phyloP scores from a whole-genome alignment of 805 yeast genomes.

The Candida dajiaensis region DNA sequence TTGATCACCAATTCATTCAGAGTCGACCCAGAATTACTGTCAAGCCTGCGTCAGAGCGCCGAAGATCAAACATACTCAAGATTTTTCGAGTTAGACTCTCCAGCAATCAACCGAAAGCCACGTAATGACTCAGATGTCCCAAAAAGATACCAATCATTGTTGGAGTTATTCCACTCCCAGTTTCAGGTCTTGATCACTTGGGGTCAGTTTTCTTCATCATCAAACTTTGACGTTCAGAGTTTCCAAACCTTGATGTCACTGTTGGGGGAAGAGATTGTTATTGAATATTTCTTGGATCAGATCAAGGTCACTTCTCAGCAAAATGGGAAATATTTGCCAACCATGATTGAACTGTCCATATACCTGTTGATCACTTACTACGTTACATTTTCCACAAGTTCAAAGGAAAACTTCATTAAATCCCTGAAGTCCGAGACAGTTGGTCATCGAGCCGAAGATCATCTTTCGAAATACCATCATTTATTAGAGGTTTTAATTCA shows the following conservation, averaged over 20 bases:
- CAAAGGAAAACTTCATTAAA: slow-evolving; percentile 1
- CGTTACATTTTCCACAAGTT: slow-evolving; percentile 6
- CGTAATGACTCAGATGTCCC: not conserved
- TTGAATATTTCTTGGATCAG: slow-evolving; percentile 18
- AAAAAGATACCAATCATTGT: slow-evolving; percentile 5
- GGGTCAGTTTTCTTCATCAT: slow-evolving; percentile 17
- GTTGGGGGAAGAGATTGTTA: slow-evolving; percentile 14
- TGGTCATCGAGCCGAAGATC: not conserved
- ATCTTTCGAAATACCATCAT: slow-evolving; percentile 1
- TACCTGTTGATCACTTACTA: slow-evolving; percentile 11
- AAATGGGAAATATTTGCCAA: slow-evolving; percentile 11
- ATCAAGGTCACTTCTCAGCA: slow-evolving; percentile 11
- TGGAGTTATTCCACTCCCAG: slow-evolving; percentile 14
- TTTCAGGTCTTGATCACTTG: slow-evolving; percentile 18
- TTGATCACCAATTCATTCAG: slow-evolving; percentile 1
- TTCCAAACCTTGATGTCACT: slow-evolving; percentile 9
- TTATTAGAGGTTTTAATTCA: slow-evolving; percentile 5
- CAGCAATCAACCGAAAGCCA: not conserved
- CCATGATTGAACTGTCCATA: slow-evolving; percentile 16
- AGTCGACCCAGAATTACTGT: slow-evolving; percentile 16
- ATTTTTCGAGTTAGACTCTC: slow-evolving; percentile 1
- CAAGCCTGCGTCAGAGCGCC: slow-evolving; percentile 10
- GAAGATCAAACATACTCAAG: slow-evolving; percentile 1
- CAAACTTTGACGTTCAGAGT: slow-evolving; percentile 16
- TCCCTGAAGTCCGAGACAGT: slow-evolving; percentile 2